Conservation (phyloP, 1,284 basidiomycete genomes). For the Exobasidium rhododendri region DNA sequence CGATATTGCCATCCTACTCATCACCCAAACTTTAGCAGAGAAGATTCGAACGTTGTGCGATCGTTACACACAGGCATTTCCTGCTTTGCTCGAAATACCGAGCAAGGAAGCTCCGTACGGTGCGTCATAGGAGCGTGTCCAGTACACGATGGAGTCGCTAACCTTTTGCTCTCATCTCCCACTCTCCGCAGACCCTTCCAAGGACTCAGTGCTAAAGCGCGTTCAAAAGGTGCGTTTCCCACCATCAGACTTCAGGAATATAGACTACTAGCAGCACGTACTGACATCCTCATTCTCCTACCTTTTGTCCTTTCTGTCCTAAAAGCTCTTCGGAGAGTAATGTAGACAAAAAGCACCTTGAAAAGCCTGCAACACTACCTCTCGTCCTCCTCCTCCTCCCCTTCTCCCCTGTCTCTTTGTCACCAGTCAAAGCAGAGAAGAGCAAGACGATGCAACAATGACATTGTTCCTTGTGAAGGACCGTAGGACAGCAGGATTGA, state of each 20-base stretch:
- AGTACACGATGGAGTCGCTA: background rate
- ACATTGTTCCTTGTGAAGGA: background rate
- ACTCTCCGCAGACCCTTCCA: conserved; percentile 74
- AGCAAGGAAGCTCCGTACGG: conserved; percentile 68
- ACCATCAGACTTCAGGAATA: conserved; percentile 6
- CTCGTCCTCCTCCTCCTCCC: too few relatives aligned
- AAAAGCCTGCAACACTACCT: too few relatives aligned
- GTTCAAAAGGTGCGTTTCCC: conserved; percentile 68
- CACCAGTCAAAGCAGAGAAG: too few relatives aligned
- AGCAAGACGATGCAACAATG: background rate
- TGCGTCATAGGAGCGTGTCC: conserved; percentile 18
- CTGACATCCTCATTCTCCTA: background rate
- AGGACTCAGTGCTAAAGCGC: conserved; percentile 93
- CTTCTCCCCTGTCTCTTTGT: background rate
- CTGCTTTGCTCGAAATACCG: conserved; percentile 93
- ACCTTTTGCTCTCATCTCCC: background rate
- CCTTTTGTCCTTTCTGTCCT: conserved; percentile 7
- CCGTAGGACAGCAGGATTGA: background rate
- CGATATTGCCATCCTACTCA: conserved; percentile 53
- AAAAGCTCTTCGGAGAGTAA: conserved; percentile 42
- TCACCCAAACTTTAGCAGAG: conserved; percentile 62
- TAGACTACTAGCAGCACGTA: too few relatives aligned
- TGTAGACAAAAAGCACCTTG: background rate
- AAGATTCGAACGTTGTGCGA: conserved; percentile 94
- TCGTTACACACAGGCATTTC: conserved; percentile 91